Conservation (phyloP, 305 asterid species). For the Nicotiana rustica region DNA sequence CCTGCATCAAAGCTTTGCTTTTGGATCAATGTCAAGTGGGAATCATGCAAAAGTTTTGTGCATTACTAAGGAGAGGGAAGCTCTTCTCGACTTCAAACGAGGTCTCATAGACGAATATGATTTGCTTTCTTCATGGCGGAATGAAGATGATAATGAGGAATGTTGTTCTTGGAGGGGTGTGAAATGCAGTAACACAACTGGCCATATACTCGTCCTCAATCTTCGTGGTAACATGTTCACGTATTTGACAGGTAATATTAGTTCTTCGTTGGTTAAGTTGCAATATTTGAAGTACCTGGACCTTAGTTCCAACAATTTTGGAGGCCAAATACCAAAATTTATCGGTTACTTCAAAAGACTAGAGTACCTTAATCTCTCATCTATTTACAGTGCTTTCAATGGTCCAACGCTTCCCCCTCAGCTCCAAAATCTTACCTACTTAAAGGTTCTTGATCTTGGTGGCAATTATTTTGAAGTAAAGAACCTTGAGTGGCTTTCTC, state of each 20-base stretch:
- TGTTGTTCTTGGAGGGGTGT: slow-evolving; percentile 47
- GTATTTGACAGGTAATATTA: slow-evolving; percentile 45
- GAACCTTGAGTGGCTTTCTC: slow-evolving; percentile 16
- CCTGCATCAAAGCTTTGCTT: neutral
- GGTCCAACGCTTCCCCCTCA: slow-evolving; percentile 37
- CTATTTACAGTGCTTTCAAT: too few relatives aligned
- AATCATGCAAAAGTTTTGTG: slow-evolving; percentile 2
- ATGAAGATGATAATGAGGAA: slow-evolving; percentile 28
- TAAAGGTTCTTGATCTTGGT: slow-evolving; percentile 36
- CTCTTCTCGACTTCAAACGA: slow-evolving; percentile 45
- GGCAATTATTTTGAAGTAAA: neutral
- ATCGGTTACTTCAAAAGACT: slow-evolving; percentile 39
- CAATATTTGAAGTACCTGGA: slow-evolving; percentile 39
- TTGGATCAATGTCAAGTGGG: neutral
- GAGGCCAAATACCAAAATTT: slow-evolving; percentile 34
- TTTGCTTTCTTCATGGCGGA: slow-evolving; percentile 40
- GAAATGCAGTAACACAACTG: slow-evolving; percentile 41
- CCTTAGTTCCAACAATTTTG: slow-evolving; percentile 40
- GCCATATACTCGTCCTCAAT: slow-evolving; percentile 39
- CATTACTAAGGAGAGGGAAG: slow-evolving; percentile 36
- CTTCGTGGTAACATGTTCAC: slow-evolving; percentile 35
- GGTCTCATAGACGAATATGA: slow-evolving; percentile 35
- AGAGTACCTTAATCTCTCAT: slow-evolving; percentile 30
- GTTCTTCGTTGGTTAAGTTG: slow-evolving; percentile 46
- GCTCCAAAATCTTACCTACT: slow-evolving; percentile 42